A percentile compares a stretch with the other conserved stretches of the same genome.
Evolutionary conservation across 1,284 basidiomycete genomes (phyloP).

Genomic region (Bondarzewia mesenterica): DNA sequence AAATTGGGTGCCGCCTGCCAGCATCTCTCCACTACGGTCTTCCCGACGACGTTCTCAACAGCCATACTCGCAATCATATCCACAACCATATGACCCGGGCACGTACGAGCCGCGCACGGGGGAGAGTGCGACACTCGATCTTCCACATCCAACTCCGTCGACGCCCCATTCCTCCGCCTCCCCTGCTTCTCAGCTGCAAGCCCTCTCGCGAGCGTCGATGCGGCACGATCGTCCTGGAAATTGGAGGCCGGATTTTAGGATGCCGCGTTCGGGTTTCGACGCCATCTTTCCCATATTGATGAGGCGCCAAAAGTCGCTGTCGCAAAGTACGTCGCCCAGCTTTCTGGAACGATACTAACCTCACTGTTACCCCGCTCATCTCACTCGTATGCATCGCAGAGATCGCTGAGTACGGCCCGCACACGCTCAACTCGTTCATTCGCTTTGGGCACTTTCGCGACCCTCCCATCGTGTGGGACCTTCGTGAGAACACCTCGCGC

Average conservation of each 20-base stretch:
- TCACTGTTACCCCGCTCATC: neutral
- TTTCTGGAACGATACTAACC: too few relatives aligned
- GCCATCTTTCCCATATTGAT: conserved; percentile 16
- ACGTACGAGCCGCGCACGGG: conserved; percentile 4
- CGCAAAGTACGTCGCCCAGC: conserved; percentile 15
- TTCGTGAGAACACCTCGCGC: conserved; percentile 6
- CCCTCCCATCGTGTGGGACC: conserved; percentile 10
- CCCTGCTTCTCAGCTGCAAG: neutral
- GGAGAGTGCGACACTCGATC: neutral
- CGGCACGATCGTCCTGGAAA: conserved; percentile 20
- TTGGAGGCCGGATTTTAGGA: conserved; percentile 27
- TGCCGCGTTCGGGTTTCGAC: conserved; percentile 19
- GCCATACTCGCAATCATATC: too few relatives aligned
- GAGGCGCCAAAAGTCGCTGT: conserved; percentile 15
- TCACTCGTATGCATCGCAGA: neutral
- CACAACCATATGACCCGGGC: neutral
- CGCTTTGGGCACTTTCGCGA: conserved; percentile 8
- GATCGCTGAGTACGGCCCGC: conserved; percentile 16
- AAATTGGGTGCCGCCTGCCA: too few relatives aligned
- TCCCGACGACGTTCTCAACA: too few relatives aligned
- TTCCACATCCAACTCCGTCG: neutral
- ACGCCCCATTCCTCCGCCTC: neutral
- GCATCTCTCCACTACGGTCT: neutral
- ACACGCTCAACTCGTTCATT: conserved; percentile 9
- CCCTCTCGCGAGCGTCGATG: neutral